These are phyloP conservation scores for Fusarium newnesense DNA, from an alignment of 2,329 filamentous ascomycete species.

Conservation along the genomic window DNA sequence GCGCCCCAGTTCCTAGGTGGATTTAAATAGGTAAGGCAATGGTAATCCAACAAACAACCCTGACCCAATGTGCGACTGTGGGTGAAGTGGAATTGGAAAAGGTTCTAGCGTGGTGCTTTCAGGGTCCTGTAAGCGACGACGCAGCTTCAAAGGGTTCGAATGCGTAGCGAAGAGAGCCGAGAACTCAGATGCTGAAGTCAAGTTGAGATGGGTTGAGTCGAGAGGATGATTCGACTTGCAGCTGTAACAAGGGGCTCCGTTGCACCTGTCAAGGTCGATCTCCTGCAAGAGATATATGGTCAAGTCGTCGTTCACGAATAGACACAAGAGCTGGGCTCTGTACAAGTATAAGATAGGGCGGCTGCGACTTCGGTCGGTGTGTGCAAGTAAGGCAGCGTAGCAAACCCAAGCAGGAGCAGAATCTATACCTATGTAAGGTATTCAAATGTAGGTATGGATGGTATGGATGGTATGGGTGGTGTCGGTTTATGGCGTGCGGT, in stretches of 20 bases:
- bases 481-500: slow-evolving; percentile 42
- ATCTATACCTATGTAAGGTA: slow-evolving; percentile 22
- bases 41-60: slow-evolving; percentile 36
- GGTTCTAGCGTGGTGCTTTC: slow-evolving; percentile 35
- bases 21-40: slow-evolving; percentile 37
- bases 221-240: slow-evolving; percentile 12
- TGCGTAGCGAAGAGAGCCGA: slow-evolving; percentile 12
- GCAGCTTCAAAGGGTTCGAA: not conserved
- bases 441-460: slow-evolving; percentile 11
- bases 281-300: slow-evolving; percentile 33
- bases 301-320: slow-evolving; percentile 23
- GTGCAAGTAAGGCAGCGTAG: slow-evolving; percentile 25
- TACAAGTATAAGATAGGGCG: slow-evolving; percentile 28
- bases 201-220: slow-evolving; percentile 8
- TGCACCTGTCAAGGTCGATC: slow-evolving; percentile 40
- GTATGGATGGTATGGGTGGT: slow-evolving; percentile 26
- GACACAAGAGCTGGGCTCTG: slow-evolving; percentile 14
- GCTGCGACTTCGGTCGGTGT: slow-evolving; percentile 35
- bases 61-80: slow-evolving; percentile 38
- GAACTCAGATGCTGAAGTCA: slow-evolving; percentile 6
- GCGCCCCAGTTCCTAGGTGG: slow-evolving; percentile 40
- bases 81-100: slow-evolving; percentile 44
- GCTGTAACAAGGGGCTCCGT: slow-evolving; percentile 30
- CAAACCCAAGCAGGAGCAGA: slow-evolving; percentile 16
- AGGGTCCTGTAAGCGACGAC: slow-evolving; percentile 23